Evolutionary conservation across 2,329 filamentous ascomycete species (phyloP), one percentile per base, ranked within the genome.

Genomic region (Endothia cerciana): DNA sequence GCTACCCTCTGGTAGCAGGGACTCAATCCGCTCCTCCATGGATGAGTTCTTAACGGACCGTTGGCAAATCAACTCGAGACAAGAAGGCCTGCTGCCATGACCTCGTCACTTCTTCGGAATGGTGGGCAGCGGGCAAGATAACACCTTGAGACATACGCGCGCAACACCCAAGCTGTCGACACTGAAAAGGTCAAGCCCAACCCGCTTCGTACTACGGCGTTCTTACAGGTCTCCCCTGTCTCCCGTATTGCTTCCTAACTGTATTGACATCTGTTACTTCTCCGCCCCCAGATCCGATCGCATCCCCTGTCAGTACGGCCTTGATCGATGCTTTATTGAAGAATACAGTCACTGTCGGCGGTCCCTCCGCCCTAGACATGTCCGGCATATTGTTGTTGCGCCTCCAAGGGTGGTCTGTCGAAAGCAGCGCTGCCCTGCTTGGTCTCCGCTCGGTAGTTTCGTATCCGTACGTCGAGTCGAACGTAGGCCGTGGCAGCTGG

Each of bases 11-110:
- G 89, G 84, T 83, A 85, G 89, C 90, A 89, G 85, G 90, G 85
- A 82, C 87, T 85, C 80, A 80, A 83, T 86, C 88, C 82, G 84
- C 60, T 67, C 56, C 56, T 75, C 85, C 81, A 83, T 90, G 86
- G 85, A 87, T 84, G 80, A 82, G 85, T 83, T 81, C 83, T 89
- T 90, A 92, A 92, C 90, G 90, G 90, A 92, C 87, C 90, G 88
- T 90, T 91, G 90, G 90, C 76, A 93, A 82, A 91, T 80, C 71
- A 81, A 70, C 69, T 74, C 75, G 74, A 72, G 65, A 70, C 72
- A 68, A 78, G 78, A 79, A 80, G 77, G 77, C 77, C 73, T 66
- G 71, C 73, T 76, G 74, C 68, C 70, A 70, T 70, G 75, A 69
- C 71, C 55, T 70, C 69, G 71, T 73, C 70, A 65, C 74, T 72